Percentiles rank a stretch among this genome's conserved stretches.
These are phyloP conservation scores for Cercospora berteroae DNA, from an alignment of 2,329 filamentous ascomycete genomes.

Conservation along the genomic window DNA sequence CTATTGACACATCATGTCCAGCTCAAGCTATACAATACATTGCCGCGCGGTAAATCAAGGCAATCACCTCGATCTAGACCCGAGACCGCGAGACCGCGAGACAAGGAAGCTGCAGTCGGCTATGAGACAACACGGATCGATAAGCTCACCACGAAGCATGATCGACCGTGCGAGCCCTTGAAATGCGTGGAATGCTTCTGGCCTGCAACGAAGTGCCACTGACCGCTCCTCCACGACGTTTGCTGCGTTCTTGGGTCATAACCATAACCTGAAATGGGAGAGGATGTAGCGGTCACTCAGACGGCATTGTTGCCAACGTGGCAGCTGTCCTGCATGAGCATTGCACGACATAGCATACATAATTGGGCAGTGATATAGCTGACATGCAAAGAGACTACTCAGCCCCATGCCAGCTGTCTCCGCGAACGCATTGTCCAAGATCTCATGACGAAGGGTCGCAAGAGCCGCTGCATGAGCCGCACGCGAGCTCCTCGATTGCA, in stretches of 20 bases:
- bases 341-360: background rate
- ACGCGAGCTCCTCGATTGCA: background rate
- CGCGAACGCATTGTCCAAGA: background rate
- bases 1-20: background rate
- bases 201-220: background rate
- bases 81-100: no score
- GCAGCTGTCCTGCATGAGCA: background rate
- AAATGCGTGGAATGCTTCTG: background rate
- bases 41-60: no score
- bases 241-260: background rate
- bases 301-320: background rate
- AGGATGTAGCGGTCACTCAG: background rate
- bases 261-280: no score
- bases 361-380: background rate
- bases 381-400: background rate
- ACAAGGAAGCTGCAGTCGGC: background rate
- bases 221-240: background rate
- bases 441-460: background rate
- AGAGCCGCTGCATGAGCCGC: background rate
- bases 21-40: background rate
- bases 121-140: background rate
- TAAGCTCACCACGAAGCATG: background rate
- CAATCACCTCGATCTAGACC: no score
- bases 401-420: background rate
- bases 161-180: background rate